Evolutionary conservation across 2,329 filamentous ascomycete genomes (phyloP).

Genomic region (Rhexocercosporidium sp.): DNA sequence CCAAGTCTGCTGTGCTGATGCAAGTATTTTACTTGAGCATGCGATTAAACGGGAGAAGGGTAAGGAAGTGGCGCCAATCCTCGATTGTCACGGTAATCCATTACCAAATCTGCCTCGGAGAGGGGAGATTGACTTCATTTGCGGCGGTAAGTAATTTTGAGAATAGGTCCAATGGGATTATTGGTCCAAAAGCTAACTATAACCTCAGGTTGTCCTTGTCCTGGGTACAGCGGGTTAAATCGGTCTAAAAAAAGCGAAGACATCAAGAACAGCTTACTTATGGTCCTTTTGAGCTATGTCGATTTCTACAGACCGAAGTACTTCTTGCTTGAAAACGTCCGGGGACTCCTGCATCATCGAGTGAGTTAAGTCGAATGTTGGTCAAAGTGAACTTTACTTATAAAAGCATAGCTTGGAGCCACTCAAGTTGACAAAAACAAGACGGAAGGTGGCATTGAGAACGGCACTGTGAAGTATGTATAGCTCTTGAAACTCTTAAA

Average conservation of each 20-base stretch:
- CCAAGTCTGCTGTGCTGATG: constrained; percentile 2
- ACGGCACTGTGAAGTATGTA: constrained; percentile 20
- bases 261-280: constrained; percentile 32
- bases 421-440: neutral
- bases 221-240: constrained; percentile 26
- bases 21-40: constrained; percentile 7
- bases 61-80: neutral
- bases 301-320: constrained; percentile 37
- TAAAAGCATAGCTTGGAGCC: constrained; percentile 13
- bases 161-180: neutral
- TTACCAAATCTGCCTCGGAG: constrained; percentile 18
- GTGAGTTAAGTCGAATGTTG: constrained; percentile 2
- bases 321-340: constrained; percentile 37
- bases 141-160: constrained; percentile 15
- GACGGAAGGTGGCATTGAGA: constrained; percentile 14
- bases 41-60: constrained; percentile 4
- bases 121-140: constrained; percentile 28
- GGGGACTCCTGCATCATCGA: constrained; percentile 16
- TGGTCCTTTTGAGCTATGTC: constrained; percentile 29
- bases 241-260: constrained; percentile 20
- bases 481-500: neutral
- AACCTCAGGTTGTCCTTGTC: constrained; percentile 28
- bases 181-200: neutral
- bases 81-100: neutral
- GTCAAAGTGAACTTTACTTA: neutral